A percentile compares a stretch with the other conserved stretches of the same genome.
These are phyloP conservation scores for Pseudozyma hubeiensis DNA, from an alignment of 1,284 basidiomycete genomes.

Conservation along the genomic window DNA sequence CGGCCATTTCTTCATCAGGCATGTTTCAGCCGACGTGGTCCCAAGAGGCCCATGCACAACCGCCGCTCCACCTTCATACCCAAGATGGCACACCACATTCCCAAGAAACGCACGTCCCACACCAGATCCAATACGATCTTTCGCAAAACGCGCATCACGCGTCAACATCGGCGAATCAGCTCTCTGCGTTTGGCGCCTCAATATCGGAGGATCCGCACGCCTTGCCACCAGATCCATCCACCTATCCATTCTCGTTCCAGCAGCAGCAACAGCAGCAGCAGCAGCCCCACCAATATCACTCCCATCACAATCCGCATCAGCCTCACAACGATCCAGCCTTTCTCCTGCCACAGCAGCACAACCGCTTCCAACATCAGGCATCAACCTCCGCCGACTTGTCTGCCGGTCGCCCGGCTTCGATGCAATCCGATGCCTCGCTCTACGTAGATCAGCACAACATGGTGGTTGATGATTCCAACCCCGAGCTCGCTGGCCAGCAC, in stretches of 20 bases:
- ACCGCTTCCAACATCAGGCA: constrained; percentile 3
- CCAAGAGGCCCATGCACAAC: constrained; percentile 27
- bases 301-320: neutral
- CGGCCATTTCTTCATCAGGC: constrained; percentile 1
- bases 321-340: constrained; percentile 6
- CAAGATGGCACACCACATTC: constrained; percentile 5
- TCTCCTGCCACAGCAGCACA: neutral
- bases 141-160: constrained; percentile 9
- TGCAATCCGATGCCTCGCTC: constrained; percentile 10
- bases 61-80: constrained; percentile 12
- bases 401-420: neutral
- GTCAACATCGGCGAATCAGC: constrained; percentile 5
- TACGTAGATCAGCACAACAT: constrained; percentile 11
- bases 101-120: constrained; percentile 13
- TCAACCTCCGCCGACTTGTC: neutral
- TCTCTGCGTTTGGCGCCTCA: constrained; percentile 15
- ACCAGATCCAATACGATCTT: constrained; percentile 15
- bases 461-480: constrained; percentile 8
- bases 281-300: neutral
- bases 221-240: constrained; percentile 15
- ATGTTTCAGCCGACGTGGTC: constrained; percentile 52
- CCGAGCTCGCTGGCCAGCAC: constrained; percentile 6
- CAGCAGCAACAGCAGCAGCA: constrained; percentile 17
- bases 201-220: constrained; percentile 7
- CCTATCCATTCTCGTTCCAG: constrained; percentile 18